phyloP scores from a whole-genome alignment of 768 basidiomycete species.

The Auriscalpium orientale region DNA sequence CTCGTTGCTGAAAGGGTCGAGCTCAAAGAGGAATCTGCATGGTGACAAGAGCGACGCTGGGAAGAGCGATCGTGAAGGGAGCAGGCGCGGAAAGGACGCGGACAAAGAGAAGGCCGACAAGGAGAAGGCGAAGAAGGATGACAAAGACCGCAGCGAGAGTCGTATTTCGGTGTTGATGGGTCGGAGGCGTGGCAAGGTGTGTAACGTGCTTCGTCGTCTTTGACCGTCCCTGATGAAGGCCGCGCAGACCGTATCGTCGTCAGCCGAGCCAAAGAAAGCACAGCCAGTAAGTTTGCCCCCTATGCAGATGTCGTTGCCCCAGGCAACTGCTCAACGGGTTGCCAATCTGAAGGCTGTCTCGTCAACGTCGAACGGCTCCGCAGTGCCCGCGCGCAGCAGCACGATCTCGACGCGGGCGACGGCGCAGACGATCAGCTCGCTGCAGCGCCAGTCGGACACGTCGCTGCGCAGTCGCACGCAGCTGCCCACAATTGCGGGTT shows the following conservation, averaged over 20 bases:
- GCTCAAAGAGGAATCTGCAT: slow-evolving; percentile 74
- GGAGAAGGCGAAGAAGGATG: slow-evolving; percentile 60
- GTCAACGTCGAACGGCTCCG: slow-evolving; percentile 36
- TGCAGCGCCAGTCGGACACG: slow-evolving; percentile 82
- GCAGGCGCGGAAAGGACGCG: slow-evolving; percentile 35
- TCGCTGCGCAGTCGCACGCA: slow-evolving; percentile 70
- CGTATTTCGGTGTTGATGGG: slow-evolving; percentile 84
- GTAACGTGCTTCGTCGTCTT: slow-evolving; percentile 14
- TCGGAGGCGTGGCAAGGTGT: slow-evolving; percentile 85
- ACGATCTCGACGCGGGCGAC: slow-evolving; percentile 55
- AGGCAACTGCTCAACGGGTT: slow-evolving; percentile 75
- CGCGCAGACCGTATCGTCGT: slow-evolving; percentile 71
- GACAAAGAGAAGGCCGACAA: slow-evolving; percentile 47
- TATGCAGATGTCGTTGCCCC: slow-evolving; percentile 81
- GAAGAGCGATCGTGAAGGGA: slow-evolving; percentile 44
- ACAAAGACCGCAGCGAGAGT: slow-evolving; percentile 83
- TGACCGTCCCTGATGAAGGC: background rate
- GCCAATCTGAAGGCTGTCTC: slow-evolving; percentile 65
- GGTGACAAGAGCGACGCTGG: slow-evolving; percentile 37
- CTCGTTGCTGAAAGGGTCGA: slow-evolving; percentile 77
- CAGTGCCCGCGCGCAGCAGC: slow-evolving; percentile 36
- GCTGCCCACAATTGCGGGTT: slow-evolving; percentile 88
- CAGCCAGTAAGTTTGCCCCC: slow-evolving; percentile 74
- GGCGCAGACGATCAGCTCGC: slow-evolving; percentile 78
- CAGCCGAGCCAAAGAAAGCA: slow-evolving; percentile 63